phyloP scores from a whole-genome alignment of 2,329 filamentous ascomycete genomes.

The Fusarium chlamydosporum region DNA sequence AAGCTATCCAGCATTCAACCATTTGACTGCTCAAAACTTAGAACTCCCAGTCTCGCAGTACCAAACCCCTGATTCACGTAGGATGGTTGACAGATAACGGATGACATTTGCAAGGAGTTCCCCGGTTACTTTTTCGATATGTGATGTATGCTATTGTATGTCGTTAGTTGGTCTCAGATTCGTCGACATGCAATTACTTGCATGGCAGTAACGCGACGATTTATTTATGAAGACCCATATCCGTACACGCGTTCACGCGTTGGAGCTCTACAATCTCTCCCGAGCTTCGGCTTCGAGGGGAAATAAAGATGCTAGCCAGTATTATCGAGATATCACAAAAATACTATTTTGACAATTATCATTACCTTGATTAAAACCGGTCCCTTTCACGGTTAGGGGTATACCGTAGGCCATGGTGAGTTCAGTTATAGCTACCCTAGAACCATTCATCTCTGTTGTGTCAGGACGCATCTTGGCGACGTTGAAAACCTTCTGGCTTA shows the following conservation, averaged over 20 bases:
- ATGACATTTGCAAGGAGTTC: conserved; percentile 25
- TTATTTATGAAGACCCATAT: conserved; percentile 28
- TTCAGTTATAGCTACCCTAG: background rate
- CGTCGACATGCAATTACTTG: conserved; percentile 25
- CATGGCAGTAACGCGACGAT: conserved; percentile 9
- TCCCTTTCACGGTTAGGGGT: too few species aligned
- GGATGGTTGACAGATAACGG: conserved; percentile 9
- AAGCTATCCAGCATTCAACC: background rate
- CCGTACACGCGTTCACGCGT: conserved; percentile 7
- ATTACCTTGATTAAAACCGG: too few species aligned
- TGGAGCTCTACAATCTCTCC: too few species aligned
- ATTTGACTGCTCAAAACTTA: background rate
- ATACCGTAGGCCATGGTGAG: too few species aligned
- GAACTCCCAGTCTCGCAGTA: background rate
- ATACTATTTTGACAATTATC: too few species aligned
- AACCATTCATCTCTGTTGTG: background rate
- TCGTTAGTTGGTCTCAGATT: conserved; percentile 16
- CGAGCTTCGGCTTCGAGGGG: too few species aligned
- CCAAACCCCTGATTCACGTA: conserved; percentile 1
- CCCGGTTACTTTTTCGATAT: conserved; percentile 22
- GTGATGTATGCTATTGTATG: conserved; percentile 15
- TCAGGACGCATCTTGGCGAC: background rate
- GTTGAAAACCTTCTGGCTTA: background rate
- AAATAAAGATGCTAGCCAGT: too few species aligned
- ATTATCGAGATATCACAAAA: too few species aligned